A percentile compares a stretch with the other conserved stretches of the same genome.
These are phyloP conservation scores for Agaricales sp. DNA, from an alignment of 1,284 basidiomycete genomes.

Conservation along the genomic window DNA sequence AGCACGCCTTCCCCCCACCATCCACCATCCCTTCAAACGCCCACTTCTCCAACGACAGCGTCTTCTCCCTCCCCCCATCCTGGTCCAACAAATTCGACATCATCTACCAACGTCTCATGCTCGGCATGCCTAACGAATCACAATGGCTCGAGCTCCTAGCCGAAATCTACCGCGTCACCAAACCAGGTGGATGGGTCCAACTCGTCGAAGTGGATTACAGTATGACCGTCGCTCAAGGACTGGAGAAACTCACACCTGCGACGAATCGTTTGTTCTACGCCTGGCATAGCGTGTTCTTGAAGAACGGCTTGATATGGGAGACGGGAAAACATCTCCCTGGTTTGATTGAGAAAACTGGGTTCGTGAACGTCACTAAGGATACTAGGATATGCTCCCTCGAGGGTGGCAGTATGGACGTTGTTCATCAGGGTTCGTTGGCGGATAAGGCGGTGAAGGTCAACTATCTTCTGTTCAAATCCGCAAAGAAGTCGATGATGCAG, in stretches of 20 bases:
- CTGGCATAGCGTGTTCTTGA: not conserved
- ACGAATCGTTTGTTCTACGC: constrained; percentile 7
- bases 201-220: constrained; percentile 8
- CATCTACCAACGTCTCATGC: constrained; percentile 19
- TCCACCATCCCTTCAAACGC: constrained; percentile 11
- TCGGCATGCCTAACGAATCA: constrained; percentile 11
- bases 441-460: not conserved
- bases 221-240: constrained; percentile 7
- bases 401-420: not conserved
- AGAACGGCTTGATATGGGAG: not conserved
- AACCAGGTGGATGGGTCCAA: constrained; percentile 20
- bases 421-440: not conserved
- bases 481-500: not conserved
- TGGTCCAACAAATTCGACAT: constrained; percentile 17
- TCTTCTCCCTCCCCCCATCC: constrained; percentile 13
- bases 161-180: constrained; percentile 18
- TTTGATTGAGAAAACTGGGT: constrained; percentile 10
- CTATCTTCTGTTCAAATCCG: not conserved
- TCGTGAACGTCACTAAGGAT: constrained; percentile 8
- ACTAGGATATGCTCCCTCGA: not conserved
- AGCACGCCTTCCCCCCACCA: constrained; percentile 13
- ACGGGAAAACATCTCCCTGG: constrained; percentile 2
- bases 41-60: constrained; percentile 12
- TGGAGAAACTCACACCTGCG: constrained; percentile 8
- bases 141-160: constrained; percentile 15